phyloP scores from a whole-genome alignment of 805 yeast genomes.

The Candida pini region DNA sequence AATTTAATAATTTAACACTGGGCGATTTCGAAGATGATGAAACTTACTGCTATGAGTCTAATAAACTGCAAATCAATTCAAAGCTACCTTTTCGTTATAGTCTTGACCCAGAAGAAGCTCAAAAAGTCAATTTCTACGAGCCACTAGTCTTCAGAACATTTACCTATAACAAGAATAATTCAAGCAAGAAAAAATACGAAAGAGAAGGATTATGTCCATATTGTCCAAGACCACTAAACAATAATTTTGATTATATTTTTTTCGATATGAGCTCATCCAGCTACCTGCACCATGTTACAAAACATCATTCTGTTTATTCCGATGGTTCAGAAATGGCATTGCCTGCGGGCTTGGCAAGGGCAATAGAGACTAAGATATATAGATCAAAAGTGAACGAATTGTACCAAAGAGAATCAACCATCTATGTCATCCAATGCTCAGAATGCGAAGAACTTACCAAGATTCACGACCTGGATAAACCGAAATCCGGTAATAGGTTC shows the following conservation, averaged over 20 bases:
- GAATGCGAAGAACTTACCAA: constrained; percentile 17
- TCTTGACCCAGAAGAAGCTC: constrained; percentile 2
- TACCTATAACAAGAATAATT: constrained; percentile 6
- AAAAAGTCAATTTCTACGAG: constrained; percentile 17
- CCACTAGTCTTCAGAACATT: constrained; percentile 18
- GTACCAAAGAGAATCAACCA: constrained; percentile 11
- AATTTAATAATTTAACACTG: constrained; percentile 16
- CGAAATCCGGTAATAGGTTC: constrained; percentile 17
- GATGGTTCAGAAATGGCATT: constrained; percentile 26
- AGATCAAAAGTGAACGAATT: too few relatives aligned
- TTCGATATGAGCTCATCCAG: constrained; percentile 20
- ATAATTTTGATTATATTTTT: constrained; percentile 14
- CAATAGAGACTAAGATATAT: constrained; percentile 11
- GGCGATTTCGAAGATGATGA: constrained; percentile 11
- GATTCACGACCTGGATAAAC: constrained; percentile 14
- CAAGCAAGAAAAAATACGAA: constrained; percentile 11
- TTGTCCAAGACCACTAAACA: constrained; percentile 15
- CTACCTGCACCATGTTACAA: constrained; percentile 29
- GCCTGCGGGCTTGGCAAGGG: constrained; percentile 20
- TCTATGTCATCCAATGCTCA: constrained; percentile 21
- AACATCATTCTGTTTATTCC: constrained; percentile 28
- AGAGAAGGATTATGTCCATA: constrained; percentile 28
- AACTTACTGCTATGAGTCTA: constrained; percentile 9
- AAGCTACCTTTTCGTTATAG: constrained; percentile 11
- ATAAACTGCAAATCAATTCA: constrained; percentile 11